Base-by-base conservation (phyloP, 2,329 filamentous ascomycete species). In the Salinomyces thailandicus region DNA sequence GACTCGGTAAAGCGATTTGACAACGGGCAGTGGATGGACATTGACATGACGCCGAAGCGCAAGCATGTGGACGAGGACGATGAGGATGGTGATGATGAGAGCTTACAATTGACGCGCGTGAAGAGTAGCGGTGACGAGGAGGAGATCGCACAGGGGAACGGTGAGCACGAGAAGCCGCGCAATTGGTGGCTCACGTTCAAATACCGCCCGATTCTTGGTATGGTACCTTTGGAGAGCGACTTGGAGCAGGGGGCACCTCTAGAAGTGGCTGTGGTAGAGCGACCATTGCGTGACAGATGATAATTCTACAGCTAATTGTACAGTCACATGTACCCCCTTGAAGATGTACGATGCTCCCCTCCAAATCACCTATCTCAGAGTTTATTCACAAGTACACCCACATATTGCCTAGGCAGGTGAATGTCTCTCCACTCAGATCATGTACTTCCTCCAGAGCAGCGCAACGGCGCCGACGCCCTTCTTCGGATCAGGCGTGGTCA, bases 181-280 rank as follows among this genome's bases (percentile, higher is more conserved):
- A 50, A 48, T 5, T 73, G 67, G 64, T 96, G 86, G 85, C 76
- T 79, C 56, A 93, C 87, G 4, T 86, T 82, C 69, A 93, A 93
- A 61, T 98, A 96, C 62, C 74, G 87, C 40, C 84, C 87, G n/a
- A 86, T 98, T 49, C 68, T 98, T 43, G 91, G 87, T 4, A 71
- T 81, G 30, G 69, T 77, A 14, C 69, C 73, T 13, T 60, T 81
- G 19, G 66, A 63, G 15, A 50, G 54, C 27, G 29, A 60, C 15
- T 37, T 47, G 29, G 53, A 51, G 18, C 53, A 45, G 18, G 51
- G 46, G 13, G 50, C 50, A 18, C 60, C 65, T 8, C 62, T 82
- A 4, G 91, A 98, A 62, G 82, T 95, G 31, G 87, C 85, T 2
- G 67, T 96, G 35, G 77, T 96, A 11, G 89, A 96, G 67, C 69